Percentiles rank a stretch among this genome's conserved stretches.
Conservation (phyloP, 108 stramenopile genomes). For the Stephanodiscus triporus region DNA sequence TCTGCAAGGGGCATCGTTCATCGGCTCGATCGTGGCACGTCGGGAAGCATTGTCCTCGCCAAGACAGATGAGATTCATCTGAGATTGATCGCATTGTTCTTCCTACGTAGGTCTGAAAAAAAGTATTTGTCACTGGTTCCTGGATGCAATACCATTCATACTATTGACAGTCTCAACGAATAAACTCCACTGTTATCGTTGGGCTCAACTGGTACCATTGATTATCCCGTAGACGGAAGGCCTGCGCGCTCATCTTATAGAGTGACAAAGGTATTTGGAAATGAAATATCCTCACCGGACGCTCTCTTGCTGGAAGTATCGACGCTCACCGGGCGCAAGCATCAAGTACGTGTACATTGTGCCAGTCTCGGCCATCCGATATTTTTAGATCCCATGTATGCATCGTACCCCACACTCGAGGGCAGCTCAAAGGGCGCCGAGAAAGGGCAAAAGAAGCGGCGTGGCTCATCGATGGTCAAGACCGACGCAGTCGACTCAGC, state of each 20-base stretch:
- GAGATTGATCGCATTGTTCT: slow-evolving; percentile 67
- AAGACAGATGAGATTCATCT: slow-evolving; percentile 73
- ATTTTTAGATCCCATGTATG: slow-evolving; percentile 58
- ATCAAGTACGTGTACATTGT: slow-evolving; percentile 81
- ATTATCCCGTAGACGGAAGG: slow-evolving; percentile 53
- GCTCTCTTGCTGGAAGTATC: slow-evolving; percentile 57
- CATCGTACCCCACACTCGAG: background rate
- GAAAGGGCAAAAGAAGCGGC: slow-evolving; percentile 10
- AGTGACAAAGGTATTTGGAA: slow-evolving; percentile 21
- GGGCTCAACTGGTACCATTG: slow-evolving; percentile 39
- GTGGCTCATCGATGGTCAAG: background rate
- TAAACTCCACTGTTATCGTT: background rate
- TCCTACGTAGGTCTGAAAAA: slow-evolving; percentile 59
- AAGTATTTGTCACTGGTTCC: slow-evolving; percentile 63
- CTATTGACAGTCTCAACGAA: background rate
- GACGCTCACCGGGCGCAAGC: slow-evolving; percentile 76
- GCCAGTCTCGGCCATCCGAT: slow-evolving; percentile 60
- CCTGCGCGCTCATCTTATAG: slow-evolving; percentile 57
- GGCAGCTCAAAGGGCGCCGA: background rate
- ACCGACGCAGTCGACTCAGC: background rate
- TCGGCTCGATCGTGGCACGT: slow-evolving; percentile 80
- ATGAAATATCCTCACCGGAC: slow-evolving; percentile 3
- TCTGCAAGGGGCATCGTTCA: slow-evolving; percentile 73
- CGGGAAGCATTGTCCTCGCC: slow-evolving; percentile 69
- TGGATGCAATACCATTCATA: background rate